Base-by-base conservation (phyloP, 352 stramenopile species). In the Peronospora tabacina region DNA sequence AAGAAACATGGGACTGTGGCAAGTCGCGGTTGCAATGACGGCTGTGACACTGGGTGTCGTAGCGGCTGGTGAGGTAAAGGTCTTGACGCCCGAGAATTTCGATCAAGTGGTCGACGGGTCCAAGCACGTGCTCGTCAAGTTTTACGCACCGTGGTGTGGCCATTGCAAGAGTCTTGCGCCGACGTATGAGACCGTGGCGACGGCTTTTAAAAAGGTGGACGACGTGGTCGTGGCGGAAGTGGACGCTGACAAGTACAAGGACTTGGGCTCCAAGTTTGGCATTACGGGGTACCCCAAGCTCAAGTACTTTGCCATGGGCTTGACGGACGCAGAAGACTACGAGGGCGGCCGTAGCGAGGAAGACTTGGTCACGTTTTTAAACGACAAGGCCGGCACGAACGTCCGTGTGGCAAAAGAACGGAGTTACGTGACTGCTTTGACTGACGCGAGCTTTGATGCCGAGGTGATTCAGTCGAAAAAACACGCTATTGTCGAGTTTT, bases 271-370 rank as follows among this genome's bases (percentile, higher is more conserved):
- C 50, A 74, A 92, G 63, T 97, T 78, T 61, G 87, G 77, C 41
- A 81, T 97, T 8, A 81, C 67, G 34, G 91, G 90, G n/a, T 97
- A 96, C 66, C 91, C 91, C 29, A 97, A 89, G 46, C 72, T 97
- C 53, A 97, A 96, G 76, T 95, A 86, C 55, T 95, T 96, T 64
- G 68, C 75, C 1, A 74, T 81, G 48, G 82, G 81, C 13, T 80
- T 72, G 24, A 94, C 71, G 16, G 68, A 85, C 29, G 62, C 80
- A 5, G 84, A 95, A 41, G 77, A 87, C 38, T 97, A 97, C 72
- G 75, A 72, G 39, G 81, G 84, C 37, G 87, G 89, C 39, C 85
- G 89, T 46, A 64, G 55, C 16, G 85, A 94, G 42, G 79, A 90
- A n/a, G 77, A 90, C 54, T 76, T 97, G 45, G 63, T 72, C 15